Evolutionary conservation across 768 basidiomycete species (phyloP), one percentile per base, ranked within the genome.

Genomic region (Boletales sp.): DNA sequence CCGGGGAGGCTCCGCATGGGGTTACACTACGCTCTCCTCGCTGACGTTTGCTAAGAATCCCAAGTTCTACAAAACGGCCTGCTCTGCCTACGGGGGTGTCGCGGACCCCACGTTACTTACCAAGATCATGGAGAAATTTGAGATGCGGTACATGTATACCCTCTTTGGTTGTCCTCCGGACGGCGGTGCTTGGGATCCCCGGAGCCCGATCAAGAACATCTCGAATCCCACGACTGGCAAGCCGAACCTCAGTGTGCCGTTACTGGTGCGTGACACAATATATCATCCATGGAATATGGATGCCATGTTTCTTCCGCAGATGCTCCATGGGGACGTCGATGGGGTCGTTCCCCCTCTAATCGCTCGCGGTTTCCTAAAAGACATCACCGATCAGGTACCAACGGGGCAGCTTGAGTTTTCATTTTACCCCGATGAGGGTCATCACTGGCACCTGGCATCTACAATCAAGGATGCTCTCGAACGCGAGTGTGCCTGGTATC

Each of bases 1-100:
- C 56, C 80, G 84, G 2, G 88, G 89, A 0, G 74, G 78, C 0
- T 87, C 85, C 8, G 78, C 86, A 4, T 88, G 88, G 13, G 88
- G 88, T 0, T 88, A 74, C 60, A 87, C 86, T 1, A 75, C 76
- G 0, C 79, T 92, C 15, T 66, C 68, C 1, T 73, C 72, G 52
- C 44, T 66, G 32, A 73, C 74, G 10, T 72, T 70, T 7, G 82
- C 82, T n/a, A 70, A 70, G 7, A 82, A 87, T 55, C 75, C 81
- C 70, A 70, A 14, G 80, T 69, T 59, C 8, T 72, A 73, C 17
- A 88, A 86, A 58, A 75, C 84, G 0, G 86, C 81, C 0, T 55
- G 17, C 74, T 82, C 80, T 0, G 68, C 71, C 10, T 90, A 77
- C 53, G 90, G 89, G 0, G 79, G 12, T 62, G 74, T 92, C 42